A percentile compares a stretch with the other conserved stretches of the same genome.
phyloP scores from a whole-genome alignment of 768 basidiomycete genomes.

The Fomitopsis serialis region DNA sequence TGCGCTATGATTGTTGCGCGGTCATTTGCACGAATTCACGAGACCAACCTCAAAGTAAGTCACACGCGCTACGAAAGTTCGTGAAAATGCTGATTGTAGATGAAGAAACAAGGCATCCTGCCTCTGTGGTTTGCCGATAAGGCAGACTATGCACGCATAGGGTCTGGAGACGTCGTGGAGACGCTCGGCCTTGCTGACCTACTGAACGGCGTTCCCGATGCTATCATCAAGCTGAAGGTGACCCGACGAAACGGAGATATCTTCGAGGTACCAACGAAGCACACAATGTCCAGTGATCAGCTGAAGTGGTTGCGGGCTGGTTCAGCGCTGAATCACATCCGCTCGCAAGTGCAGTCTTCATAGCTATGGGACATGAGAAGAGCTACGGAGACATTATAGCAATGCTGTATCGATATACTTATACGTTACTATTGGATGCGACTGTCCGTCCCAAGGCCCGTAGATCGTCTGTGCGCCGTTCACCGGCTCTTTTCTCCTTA shows the following conservation, averaged over 20 bases:
- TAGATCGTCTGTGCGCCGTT: slow-evolving; percentile 3
- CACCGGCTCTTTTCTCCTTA: slow-evolving; percentile 9
- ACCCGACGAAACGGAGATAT: slow-evolving; percentile 56
- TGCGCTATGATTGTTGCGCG: slow-evolving; percentile 84
- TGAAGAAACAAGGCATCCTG: slow-evolving; percentile 93
- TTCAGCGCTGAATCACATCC: slow-evolving; percentile 87
- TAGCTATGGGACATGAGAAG: neutral
- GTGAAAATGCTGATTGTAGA: neutral
- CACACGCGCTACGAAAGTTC: neutral
- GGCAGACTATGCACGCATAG: slow-evolving; percentile 78
- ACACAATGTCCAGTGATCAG: slow-evolving; percentile 90
- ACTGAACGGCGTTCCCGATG: slow-evolving; percentile 38
- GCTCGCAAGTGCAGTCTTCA: slow-evolving; percentile 34
- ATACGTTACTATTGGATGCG: slow-evolving; percentile 4
- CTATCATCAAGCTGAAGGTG: slow-evolving; percentile 50
- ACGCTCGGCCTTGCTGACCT: slow-evolving; percentile 79
- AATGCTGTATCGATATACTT: neutral
- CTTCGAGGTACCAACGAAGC: slow-evolving; percentile 69
- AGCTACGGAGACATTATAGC: neutral
- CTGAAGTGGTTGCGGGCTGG: slow-evolving; percentile 87
- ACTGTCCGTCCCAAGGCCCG: slow-evolving; percentile 14
- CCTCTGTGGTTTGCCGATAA: slow-evolving; percentile 93
- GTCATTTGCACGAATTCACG: slow-evolving; percentile 97
- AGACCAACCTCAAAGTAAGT: slow-evolving; percentile 89
- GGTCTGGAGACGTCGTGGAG: slow-evolving; percentile 74